Conservation (phyloP, 23 red algal genomes). For the Gracilariopsis chorda region DNA sequence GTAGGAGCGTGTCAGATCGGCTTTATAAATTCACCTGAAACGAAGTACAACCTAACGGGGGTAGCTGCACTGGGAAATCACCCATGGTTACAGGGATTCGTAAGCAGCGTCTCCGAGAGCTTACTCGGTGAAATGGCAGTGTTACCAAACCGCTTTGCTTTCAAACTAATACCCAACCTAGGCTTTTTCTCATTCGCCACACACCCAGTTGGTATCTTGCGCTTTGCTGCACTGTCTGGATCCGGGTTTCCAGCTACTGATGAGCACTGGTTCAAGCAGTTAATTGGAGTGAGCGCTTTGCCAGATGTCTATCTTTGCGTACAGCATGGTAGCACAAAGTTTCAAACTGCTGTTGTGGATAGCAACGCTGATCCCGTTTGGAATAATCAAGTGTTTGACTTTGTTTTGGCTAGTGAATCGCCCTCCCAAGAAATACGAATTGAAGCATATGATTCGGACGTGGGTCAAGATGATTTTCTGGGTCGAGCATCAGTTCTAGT, state of each 20-base stretch:
- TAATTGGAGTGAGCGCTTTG: constrained; percentile 31
- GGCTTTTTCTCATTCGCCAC: constrained; percentile 38
- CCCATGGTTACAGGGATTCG: constrained; percentile 11
- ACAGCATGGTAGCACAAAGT: constrained; percentile 21
- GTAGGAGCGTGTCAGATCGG: constrained; percentile 53
- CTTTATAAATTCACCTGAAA: constrained; percentile 54
- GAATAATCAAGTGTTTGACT: constrained; percentile 56
- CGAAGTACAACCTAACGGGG: constrained; percentile 49
- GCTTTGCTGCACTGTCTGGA: constrained; percentile 45
- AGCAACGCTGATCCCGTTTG: constrained; percentile 32
- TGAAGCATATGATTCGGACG: constrained; percentile 52
- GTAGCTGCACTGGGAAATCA: constrained; percentile 41
- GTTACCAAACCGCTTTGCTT: constrained; percentile 49
- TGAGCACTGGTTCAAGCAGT: constrained; percentile 45
- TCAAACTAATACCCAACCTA: constrained; percentile 12
- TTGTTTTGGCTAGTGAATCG: constrained; percentile 13
- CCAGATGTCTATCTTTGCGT: constrained; percentile 60
- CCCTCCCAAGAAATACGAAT: constrained; percentile 44
- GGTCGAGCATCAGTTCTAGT: constrained; percentile 21
- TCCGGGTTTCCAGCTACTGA: constrained; percentile 58
- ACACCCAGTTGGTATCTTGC: constrained; percentile 50
- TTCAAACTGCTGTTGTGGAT: constrained; percentile 13
- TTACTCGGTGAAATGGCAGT: constrained; percentile 28
- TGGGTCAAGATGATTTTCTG: constrained; percentile 53
- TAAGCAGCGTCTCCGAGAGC: constrained; percentile 36